phyloP scores from a whole-genome alignment of 148 eudicot genomes.

The Dysphania ambrosioides region DNA sequence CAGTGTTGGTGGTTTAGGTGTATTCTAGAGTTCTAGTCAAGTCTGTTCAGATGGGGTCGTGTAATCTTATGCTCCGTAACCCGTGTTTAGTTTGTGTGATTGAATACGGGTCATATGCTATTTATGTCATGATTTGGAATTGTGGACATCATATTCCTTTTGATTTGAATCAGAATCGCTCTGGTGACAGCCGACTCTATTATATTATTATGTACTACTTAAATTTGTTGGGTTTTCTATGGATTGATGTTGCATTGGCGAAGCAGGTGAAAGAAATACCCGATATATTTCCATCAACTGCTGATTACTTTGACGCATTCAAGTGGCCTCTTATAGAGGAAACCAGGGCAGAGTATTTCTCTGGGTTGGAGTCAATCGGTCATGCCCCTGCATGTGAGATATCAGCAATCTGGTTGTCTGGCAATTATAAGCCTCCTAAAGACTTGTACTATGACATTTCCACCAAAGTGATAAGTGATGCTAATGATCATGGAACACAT shows the following conservation, averaged over 20 bases:
- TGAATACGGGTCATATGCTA: too few relatives aligned
- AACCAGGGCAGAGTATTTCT: conserved; percentile 44
- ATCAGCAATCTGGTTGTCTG: not conserved
- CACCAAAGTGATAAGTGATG: not conserved
- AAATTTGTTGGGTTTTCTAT: not conserved
- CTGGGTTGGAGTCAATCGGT: conserved; percentile 27
- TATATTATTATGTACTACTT: too few relatives aligned
- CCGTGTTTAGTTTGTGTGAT: too few relatives aligned
- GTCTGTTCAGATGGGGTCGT: too few relatives aligned
- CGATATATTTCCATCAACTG: conserved; percentile 30
- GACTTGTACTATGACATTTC: conserved; percentile 24
- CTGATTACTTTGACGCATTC: conserved; percentile 38
- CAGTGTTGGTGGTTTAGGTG: too few relatives aligned
- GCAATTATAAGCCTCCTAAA: conserved; percentile 20
- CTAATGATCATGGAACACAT: not conserved
- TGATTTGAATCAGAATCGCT: too few relatives aligned
- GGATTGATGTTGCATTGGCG: not conserved
- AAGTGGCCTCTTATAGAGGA: conserved; percentile 51
- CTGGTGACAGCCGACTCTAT: too few relatives aligned
- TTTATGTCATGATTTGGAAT: too few relatives aligned
- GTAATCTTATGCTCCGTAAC: too few relatives aligned
- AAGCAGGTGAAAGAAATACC: conserved; percentile 45
- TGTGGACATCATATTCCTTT: too few relatives aligned
- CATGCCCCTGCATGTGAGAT: conserved; percentile 31
- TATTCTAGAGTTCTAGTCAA: too few relatives aligned